Evolutionary conservation across 495 filamentous ascomycete genomes (phyloP).

Genomic region (Xylaria flabelliformis): DNA sequence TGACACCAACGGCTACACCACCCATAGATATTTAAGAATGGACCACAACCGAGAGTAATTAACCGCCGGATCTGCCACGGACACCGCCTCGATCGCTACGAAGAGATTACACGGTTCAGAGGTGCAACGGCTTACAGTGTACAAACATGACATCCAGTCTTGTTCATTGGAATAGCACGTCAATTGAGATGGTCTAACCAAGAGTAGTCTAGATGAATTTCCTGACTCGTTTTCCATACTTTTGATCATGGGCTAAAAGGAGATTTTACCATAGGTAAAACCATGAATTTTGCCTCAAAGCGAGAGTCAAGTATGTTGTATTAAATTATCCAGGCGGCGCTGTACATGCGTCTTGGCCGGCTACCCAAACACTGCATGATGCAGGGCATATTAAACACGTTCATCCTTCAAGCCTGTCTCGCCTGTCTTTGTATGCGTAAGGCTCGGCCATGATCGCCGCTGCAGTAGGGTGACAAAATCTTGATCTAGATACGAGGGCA

Average conservation of each 20-base stretch:
- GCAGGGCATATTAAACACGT: conserved; percentile 20
- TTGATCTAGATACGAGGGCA: neutral
- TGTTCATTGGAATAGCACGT: neutral
- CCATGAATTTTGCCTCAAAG: neutral
- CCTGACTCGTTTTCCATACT: neutral
- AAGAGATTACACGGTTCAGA: neutral
- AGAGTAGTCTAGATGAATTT: neutral
- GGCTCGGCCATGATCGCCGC: conserved; percentile 9
- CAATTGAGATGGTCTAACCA: neutral
- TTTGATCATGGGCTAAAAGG: neutral
- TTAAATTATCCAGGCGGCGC: neutral
- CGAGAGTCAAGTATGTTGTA: neutral
- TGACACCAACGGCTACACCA: neutral
- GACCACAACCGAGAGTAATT: neutral
- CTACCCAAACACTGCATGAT: conserved; percentile 23
- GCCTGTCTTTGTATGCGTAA: neutral
- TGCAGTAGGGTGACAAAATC: conserved; percentile 4
- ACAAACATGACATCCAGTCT: neutral
- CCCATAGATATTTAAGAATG: neutral
- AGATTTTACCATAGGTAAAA: neutral
- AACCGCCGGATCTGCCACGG: neutral
- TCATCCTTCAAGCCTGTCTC: neutral
- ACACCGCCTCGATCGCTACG: neutral
- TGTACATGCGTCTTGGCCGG: conserved; percentile 5
- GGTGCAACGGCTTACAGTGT: neutral